These are phyloP conservation scores for Scheffersomyces illinoinensis DNA, from an alignment of 1,139 yeast species.

Conservation along the genomic window DNA sequence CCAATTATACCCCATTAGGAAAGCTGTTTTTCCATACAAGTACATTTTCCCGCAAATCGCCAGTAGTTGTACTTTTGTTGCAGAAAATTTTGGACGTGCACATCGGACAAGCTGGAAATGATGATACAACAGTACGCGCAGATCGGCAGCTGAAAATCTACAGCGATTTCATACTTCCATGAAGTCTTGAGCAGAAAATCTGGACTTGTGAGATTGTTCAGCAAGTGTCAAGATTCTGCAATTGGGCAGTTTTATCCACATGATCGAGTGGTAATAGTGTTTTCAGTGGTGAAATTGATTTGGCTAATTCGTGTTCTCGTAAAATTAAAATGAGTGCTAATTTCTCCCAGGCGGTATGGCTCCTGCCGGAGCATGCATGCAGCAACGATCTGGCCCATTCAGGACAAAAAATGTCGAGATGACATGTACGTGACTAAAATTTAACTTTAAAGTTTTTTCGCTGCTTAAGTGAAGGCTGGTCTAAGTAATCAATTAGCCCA, in stretches of 20 bases:
- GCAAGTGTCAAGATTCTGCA: background rate
- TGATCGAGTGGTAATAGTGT: background rate
- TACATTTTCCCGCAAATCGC: background rate
- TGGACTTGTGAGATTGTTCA: background rate
- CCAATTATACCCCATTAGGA: background rate
- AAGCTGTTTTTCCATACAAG: background rate
- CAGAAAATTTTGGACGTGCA: background rate
- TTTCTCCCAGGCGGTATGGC: background rate
- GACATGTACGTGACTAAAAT: background rate
- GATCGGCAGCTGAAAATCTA: background rate
- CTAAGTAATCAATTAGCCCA: background rate
- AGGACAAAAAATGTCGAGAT: background rate
- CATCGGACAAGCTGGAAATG: background rate
- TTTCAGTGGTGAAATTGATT: background rate
- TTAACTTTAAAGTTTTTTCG: background rate
- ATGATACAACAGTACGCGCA: background rate
- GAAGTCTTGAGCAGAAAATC: background rate
- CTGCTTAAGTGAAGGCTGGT: background rate
- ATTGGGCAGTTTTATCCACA: background rate
- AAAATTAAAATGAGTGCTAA: background rate
- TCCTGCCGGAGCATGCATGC: background rate
- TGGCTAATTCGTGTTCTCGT: background rate
- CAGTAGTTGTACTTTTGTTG: background rate
- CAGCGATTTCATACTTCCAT: background rate
- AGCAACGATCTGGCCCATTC: background rate